Evolutionary conservation across 345 rosid genomes (phyloP), one percentile per base, ranked within the genome.

Genomic region (Hevea brasiliensis): DNA sequence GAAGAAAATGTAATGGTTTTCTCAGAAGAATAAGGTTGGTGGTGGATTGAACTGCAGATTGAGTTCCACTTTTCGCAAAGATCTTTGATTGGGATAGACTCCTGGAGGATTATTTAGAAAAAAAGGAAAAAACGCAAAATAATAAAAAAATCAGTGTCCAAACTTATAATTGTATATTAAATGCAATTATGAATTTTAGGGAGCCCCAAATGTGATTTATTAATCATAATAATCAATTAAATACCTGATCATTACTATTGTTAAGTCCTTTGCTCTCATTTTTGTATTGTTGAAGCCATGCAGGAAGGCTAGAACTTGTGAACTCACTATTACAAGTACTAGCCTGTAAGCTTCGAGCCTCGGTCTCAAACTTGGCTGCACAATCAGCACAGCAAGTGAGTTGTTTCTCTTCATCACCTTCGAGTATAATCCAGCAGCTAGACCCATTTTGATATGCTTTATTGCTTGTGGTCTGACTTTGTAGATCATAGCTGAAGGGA

Each of bases 1-100:
- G 90, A 90, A 79, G 90, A 84, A 75, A 87, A 87, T 53, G 87
- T 62, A 37, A 84, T 84, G 71, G 87, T 83, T 80, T 79, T 84
- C 37, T 82, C 79, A 47, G 82, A 82, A 53, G 85, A 74, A 65
- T 81, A 56, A 60, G 62, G 78, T 75, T 79, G 83, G 58, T 73
- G 87, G 81, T 81, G 89, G 76, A 74, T 78, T 70, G 95, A 86
- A 66, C 76, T 70, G 81, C 92, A 88, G 65, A 83, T 73, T 54
- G 83, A 79, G 70, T 87, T 87, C 97, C 93, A 86, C 64, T 86
- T 93, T 67, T 70, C 74, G 80, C 88, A 81, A 70, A 88, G 89
- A 58, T 88, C 85, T 81, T 81, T 85, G 47, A 85, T 70, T 7
- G 81, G 65, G 68, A 75, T 71, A 73, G 82, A 69, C 59, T 82